These are phyloP conservation scores for Casuarina glauca DNA, from an alignment of 306 rosid species.

Conservation along the genomic window DNA sequence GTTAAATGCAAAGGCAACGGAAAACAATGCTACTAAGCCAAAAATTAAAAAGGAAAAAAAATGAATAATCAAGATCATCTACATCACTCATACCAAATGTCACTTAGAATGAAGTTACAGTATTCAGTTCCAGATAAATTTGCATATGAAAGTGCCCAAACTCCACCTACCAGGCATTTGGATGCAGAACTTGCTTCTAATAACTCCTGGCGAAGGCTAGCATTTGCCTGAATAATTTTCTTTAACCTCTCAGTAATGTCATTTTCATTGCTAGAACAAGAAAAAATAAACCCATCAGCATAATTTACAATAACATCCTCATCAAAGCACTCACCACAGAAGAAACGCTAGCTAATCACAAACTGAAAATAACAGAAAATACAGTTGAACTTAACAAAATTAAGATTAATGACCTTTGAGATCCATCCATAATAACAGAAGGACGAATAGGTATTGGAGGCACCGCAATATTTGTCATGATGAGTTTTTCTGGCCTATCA, in stretches of 20 bases:
- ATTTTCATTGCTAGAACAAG: constrained; percentile 82
- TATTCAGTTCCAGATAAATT: background rate
- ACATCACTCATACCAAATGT: background rate
- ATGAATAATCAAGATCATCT: background rate
- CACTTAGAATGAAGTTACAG: background rate
- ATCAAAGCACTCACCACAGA: constrained; percentile 14
- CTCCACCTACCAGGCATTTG: constrained; percentile 55
- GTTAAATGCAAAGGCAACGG: background rate
- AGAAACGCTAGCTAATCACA: constrained; percentile 1
- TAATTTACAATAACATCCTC: constrained; percentile 6
- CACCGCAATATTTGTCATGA: constrained; percentile 62
- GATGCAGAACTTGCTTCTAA: constrained; percentile 42
- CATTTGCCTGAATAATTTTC: constrained; percentile 64
- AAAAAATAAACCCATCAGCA: constrained; percentile 25
- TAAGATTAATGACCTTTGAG: constrained; percentile 57
- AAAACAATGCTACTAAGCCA: background rate
- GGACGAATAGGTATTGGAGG: constrained; percentile 92
- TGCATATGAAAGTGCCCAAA: constrained; percentile 1
- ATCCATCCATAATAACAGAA: constrained; percentile 77
- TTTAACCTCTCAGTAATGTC: constrained; percentile 84
- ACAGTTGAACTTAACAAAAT: constrained; percentile 16
- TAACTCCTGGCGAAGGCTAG: constrained; percentile 49
- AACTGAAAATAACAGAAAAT: constrained; percentile 1
- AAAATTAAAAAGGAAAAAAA: background rate
- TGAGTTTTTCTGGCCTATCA: constrained; percentile 82